Evolutionary conservation across 352 stramenopile species (phyloP).

Genomic region (Vaucheria bursata): DNA sequence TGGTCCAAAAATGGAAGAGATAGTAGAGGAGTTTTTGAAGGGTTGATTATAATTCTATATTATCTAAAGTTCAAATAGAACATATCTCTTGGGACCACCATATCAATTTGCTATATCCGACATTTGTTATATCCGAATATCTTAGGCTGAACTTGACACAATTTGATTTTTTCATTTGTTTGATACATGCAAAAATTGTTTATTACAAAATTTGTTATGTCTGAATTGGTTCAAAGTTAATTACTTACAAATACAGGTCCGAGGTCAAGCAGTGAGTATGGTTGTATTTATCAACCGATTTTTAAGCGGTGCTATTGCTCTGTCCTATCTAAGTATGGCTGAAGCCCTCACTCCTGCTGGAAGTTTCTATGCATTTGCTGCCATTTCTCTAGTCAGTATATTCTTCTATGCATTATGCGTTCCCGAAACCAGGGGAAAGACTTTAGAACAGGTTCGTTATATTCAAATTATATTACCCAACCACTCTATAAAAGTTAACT

Average conservation of each 20-base stretch:
- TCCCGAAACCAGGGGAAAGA: constrained; percentile 53
- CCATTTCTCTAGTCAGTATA: constrained; percentile 16
- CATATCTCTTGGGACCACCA: too few relatives aligned
- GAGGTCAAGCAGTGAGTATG: background rate
- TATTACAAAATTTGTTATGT: constrained; percentile 51
- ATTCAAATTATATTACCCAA: background rate
- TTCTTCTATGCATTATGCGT: constrained; percentile 67
- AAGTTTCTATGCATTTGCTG: background rate
- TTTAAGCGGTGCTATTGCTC: constrained; percentile 31
- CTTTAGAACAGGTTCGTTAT: constrained; percentile 25
- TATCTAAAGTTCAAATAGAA: too few relatives aligned
- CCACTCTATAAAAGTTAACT: background rate
- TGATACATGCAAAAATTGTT: too few relatives aligned
- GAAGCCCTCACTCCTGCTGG: background rate
- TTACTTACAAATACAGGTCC: background rate
- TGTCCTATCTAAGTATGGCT: constrained; percentile 42
- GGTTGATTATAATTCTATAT: too few relatives aligned
- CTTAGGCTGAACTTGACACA: too few relatives aligned
- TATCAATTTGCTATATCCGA: too few relatives aligned
- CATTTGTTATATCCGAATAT: too few relatives aligned
- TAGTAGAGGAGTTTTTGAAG: too few relatives aligned
- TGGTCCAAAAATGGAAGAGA: too few relatives aligned
- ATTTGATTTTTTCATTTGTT: too few relatives aligned
- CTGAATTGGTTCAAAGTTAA: constrained; percentile 26
- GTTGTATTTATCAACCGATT: background rate